Percentiles rank a stretch among this genome's conserved stretches.
Conservation (phyloP, 225 moss, liverwort and hornwort genomes). For the Polytrichum formosum region DNA sequence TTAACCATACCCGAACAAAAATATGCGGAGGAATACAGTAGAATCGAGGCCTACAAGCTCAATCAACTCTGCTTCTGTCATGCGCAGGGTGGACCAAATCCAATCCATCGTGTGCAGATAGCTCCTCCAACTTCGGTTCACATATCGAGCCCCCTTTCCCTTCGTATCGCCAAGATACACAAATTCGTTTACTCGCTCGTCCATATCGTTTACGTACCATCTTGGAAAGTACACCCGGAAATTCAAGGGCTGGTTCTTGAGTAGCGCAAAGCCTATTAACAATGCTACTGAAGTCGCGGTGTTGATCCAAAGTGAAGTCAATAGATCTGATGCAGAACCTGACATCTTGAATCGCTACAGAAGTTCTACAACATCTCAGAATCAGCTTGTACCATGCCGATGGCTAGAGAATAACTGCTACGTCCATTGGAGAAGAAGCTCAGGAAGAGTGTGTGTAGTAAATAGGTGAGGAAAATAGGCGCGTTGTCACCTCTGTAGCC, state of each 20-base stretch:
- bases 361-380: too few species aligned
- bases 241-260: conserved; percentile 67
- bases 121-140: conserved; percentile 44
- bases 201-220: conserved; percentile 34
- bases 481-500: too few species aligned
- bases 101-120: conserved; percentile 52
- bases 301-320: conserved; percentile 61
- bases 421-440: too few species aligned
- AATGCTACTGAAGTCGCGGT: conserved; percentile 32
- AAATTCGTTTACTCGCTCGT: conserved; percentile 24
- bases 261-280: conserved; percentile 40
- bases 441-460: too few species aligned
- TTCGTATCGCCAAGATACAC: conserved; percentile 16
- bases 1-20: conserved; percentile 61
- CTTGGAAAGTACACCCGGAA: conserved; percentile 66
- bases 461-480: too few species aligned
- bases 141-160: conserved; percentile 23
- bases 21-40: conserved; percentile 59
- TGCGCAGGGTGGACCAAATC: conserved; percentile 46
- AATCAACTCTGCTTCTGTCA: conserved; percentile 62
- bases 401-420: too few species aligned
- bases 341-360: too few species aligned
- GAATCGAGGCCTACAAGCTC: conserved; percentile 74
- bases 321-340: conserved; percentile 22
- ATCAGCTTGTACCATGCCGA: too few species aligned